Evolutionary conservation across 352 stramenopile species (phyloP).

Genomic region (Globisporangium iwayamae): DNA sequence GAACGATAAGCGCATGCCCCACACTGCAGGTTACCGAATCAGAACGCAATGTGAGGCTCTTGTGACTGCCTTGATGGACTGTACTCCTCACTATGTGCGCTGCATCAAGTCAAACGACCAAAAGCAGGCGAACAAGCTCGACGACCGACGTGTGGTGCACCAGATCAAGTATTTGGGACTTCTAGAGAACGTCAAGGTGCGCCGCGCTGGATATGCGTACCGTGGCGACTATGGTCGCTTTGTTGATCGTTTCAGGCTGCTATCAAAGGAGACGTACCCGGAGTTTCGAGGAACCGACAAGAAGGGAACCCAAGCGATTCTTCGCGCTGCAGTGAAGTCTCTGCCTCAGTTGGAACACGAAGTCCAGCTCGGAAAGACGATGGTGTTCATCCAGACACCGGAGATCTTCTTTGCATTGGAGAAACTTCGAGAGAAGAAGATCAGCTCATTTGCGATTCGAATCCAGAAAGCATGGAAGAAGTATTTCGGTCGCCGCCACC

Average conservation of each 20-base stretch:
- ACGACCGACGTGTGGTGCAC: slow-evolving; percentile 82
- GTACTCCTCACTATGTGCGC: slow-evolving; percentile 89
- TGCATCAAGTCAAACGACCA: slow-evolving; percentile 92
- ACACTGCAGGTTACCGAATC: slow-evolving; percentile 81
- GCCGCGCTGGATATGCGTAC: slow-evolving; percentile 80
- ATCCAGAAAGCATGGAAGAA: slow-evolving; percentile 86
- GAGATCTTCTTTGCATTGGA: slow-evolving; percentile 90
- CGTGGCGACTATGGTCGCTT: slow-evolving; percentile 85
- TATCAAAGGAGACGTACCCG: slow-evolving; percentile 82
- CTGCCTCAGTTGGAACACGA: slow-evolving; percentile 74
- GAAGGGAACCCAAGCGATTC: slow-evolving; percentile 79
- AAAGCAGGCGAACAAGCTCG: slow-evolving; percentile 81
- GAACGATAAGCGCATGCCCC: slow-evolving; percentile 76
- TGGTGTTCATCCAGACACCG: slow-evolving; percentile 90
- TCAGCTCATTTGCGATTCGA: slow-evolving; percentile 66
- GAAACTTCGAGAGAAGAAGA: slow-evolving; percentile 79
- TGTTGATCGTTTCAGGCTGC: slow-evolving; percentile 76
- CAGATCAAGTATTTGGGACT: slow-evolving; percentile 88
- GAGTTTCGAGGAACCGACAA: slow-evolving; percentile 80
- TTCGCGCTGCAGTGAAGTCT: slow-evolving; percentile 68
- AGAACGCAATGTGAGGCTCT: slow-evolving; percentile 86
- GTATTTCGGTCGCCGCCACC: slow-evolving; percentile 74
- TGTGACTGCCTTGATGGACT: slow-evolving; percentile 86
- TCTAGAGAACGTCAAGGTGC: slow-evolving; percentile 88
- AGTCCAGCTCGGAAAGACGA: slow-evolving; percentile 86